These are phyloP conservation scores for Trypanosoma platydactyli DNA, from an alignment of 208 protist species.

Conservation along the genomic window DNA sequence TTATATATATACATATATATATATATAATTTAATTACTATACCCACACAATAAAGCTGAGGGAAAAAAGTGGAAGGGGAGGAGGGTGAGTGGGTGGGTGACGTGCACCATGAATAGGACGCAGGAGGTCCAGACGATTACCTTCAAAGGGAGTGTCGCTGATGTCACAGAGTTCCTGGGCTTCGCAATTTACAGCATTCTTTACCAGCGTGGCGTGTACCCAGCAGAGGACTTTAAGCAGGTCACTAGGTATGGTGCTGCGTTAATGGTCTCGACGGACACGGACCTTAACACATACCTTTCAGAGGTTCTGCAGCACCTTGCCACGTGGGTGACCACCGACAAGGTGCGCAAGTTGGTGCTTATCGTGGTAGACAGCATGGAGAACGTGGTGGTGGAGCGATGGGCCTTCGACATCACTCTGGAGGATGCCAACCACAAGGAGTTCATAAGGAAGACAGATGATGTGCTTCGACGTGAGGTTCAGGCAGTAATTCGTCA, in stretches of 20 bases:
- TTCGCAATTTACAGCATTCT: constrained; percentile 94
- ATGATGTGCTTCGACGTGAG: constrained; percentile 92
- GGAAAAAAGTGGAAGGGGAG: not conserved
- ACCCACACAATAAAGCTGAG: not conserved
- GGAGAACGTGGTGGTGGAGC: constrained; percentile 83
- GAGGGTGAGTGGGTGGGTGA: not conserved
- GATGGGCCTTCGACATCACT: constrained; percentile 95
- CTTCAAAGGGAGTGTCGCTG: constrained; percentile 95
- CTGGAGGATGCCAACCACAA: not conserved
- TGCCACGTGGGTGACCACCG: constrained; percentile 87
- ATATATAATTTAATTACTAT: too few relatives aligned
- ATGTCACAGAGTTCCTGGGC: constrained; percentile 98
- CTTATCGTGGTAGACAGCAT: constrained; percentile 84
- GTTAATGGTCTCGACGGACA: constrained; percentile 94
- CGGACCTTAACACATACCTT: constrained; percentile 95
- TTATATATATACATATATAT: too few relatives aligned
- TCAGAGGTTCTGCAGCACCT: constrained; percentile 94
- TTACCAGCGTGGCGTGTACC: constrained; percentile 98
- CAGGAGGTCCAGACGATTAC: constrained; percentile 86
- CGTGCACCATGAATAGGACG: constrained; percentile 31
- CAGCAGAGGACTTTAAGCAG: constrained; percentile 92
- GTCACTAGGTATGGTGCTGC: constrained; percentile 95
- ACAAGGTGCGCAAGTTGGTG: constrained; percentile 94
- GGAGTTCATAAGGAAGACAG: constrained; percentile 25
- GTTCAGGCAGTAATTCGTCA: constrained; percentile 97